Evolutionary conservation across 2,329 filamentous ascomycete species (phyloP), one percentile per base, ranked within the genome.

Genomic region (Curvularia sp.): DNA sequence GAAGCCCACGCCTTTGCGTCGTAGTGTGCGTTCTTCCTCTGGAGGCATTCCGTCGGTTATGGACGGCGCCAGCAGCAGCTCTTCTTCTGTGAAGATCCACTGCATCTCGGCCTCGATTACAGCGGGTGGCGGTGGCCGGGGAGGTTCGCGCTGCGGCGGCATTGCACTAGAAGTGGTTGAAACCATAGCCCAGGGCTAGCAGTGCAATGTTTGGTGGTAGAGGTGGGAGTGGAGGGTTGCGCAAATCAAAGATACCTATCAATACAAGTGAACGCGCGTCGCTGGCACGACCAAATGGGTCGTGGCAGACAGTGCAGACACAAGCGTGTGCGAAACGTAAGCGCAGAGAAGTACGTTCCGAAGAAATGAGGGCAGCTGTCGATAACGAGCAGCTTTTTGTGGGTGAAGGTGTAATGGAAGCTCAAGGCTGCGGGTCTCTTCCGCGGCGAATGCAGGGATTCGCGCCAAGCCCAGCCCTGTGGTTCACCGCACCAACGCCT

Each of bases 1-100:
- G 79, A 99, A 99, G 77, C 97, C 96, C 73, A 97, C 89, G 47
- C 95, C 94, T 77, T 98, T 98, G 60, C 91, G 89, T 55, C 95
- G 87, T 58, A 91, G 84, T 64, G 90, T 84, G 62, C 92, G 85
- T 80, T 98, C 95, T 73, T 95, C 89, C 30, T 88, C 86, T 3
- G 88, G 84, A 8, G 87, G 77, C 74, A 98, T 86, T 22, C 94
- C 94, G 66, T 97, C 91, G 13, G 93, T 79, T 58, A 96, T 88
- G 52, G 92, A 95, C 0, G 95, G 95, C 6, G 92, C 90, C 72
- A 89, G 91, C 53, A 86, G 80, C 26, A 96, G 85, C 79, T 99
- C 95, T 48, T 92, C 88, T 46, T 90, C 84, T 13, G 89, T 91
- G 75, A 97, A 98, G 55, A 92, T 85, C 95, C 95, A 99, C 83